Evolutionary conservation across 2,329 filamentous ascomycete species (phyloP).

Genomic region (Paecilomyces dactylethromorphus): DNA sequence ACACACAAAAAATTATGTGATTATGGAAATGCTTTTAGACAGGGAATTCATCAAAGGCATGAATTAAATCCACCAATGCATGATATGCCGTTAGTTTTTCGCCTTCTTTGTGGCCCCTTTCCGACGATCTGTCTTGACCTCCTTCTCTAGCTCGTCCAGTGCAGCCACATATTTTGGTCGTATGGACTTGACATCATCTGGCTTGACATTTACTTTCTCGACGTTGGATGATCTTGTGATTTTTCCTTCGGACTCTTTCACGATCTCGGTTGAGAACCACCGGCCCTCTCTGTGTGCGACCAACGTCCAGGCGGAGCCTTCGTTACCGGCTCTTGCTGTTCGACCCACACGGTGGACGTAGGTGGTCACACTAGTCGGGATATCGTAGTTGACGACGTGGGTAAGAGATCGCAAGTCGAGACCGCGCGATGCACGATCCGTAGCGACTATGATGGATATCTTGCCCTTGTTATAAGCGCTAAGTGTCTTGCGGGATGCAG

Average conservation of each 20-base stretch:
- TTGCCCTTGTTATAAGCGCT: constrained; percentile 58
- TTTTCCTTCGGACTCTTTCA: constrained; percentile 36
- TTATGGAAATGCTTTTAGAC: no score
- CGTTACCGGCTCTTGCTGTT: constrained; percentile 73
- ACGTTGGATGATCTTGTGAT: constrained; percentile 23
- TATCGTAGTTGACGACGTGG: constrained; percentile 90
- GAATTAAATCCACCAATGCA: neutral
- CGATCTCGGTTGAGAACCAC: constrained; percentile 89
- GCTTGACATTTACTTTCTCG: constrained; percentile 23
- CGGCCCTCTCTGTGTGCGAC: constrained; percentile 74
- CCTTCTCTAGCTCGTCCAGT: constrained; percentile 29
- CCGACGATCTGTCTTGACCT: constrained; percentile 21
- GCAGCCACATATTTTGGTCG: constrained; percentile 26
- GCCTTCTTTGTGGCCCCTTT: constrained; percentile 2
- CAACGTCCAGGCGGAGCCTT: constrained; percentile 78
- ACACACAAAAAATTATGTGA: neutral
- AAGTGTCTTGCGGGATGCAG: constrained; percentile 61
- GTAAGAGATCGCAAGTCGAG: constrained; percentile 73
- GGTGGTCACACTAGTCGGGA: constrained; percentile 70
- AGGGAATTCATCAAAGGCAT: neutral
- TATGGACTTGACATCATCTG: constrained; percentile 19
- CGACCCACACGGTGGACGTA: constrained; percentile 92
- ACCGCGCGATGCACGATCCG: constrained; percentile 87
- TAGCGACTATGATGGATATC: constrained; percentile 73
- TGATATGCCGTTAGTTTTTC: neutral